These are phyloP conservation scores for Geoglossum glabrum DNA, from an alignment of 495 filamentous ascomycete species.

Conservation along the genomic window DNA sequence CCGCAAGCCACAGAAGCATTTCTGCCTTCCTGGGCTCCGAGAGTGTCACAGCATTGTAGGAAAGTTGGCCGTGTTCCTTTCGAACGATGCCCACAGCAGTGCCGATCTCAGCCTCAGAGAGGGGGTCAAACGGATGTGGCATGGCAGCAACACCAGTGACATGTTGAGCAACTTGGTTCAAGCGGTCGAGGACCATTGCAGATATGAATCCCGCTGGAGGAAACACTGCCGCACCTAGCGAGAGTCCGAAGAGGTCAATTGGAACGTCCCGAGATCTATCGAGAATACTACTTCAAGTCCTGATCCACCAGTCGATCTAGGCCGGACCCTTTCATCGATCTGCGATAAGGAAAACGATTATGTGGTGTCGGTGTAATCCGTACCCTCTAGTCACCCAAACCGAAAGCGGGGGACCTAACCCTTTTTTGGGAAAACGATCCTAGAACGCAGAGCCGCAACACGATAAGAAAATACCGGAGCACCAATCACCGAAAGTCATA, in stretches of 20 bases:
- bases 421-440: neutral
- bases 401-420: neutral
- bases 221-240: neutral
- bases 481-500: neutral
- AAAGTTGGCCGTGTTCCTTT: slow-evolving; percentile 47
- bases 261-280: too few relatives aligned
- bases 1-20: slow-evolving; percentile 64
- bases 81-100: slow-evolving; percentile 46
- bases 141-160: slow-evolving; percentile 32
- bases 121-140: slow-evolving; percentile 73
- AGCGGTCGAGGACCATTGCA: slow-evolving; percentile 36
- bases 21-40: slow-evolving; percentile 74
- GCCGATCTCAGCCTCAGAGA: slow-evolving; percentile 60
- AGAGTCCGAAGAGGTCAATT: neutral
- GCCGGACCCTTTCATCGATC: too few relatives aligned
- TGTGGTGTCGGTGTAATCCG: too few relatives aligned
- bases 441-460: neutral
- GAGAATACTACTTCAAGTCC: too few relatives aligned
- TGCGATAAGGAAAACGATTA: neutral
- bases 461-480: neutral
- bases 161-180: slow-evolving; percentile 47
- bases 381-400: neutral
- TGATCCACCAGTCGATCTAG: neutral
- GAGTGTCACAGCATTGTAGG: slow-evolving; percentile 80
- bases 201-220: neutral